Conservation (phyloP, 768 basidiomycete species). For the Termitomyces sp. region DNA sequence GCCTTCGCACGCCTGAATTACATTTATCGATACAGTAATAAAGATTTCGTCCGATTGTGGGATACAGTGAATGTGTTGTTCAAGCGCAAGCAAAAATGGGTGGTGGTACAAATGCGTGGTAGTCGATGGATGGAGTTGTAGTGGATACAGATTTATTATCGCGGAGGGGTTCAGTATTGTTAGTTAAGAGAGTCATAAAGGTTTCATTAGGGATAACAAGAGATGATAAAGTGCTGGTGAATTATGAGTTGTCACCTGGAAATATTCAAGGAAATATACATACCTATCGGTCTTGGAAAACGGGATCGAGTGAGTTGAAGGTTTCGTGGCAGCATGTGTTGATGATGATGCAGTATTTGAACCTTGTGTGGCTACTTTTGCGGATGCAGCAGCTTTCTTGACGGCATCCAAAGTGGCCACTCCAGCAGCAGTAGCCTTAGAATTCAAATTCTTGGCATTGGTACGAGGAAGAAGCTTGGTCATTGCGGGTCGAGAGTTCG, state of each 20-base stretch:
- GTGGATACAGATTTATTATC: slow-evolving; percentile 31
- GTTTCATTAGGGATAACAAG: slow-evolving; percentile 16
- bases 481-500: slow-evolving; percentile 10
- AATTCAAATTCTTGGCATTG: slow-evolving; percentile 36
- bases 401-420: slow-evolving; percentile 20
- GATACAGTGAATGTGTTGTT: slow-evolving; percentile 29
- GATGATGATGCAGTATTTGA: slow-evolving; percentile 14
- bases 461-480: slow-evolving; percentile 21
- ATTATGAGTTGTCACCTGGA: slow-evolving; percentile 64
- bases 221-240: slow-evolving; percentile 41
- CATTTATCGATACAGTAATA: background rate
- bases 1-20: slow-evolving; percentile 62
- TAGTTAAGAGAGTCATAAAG: slow-evolving; percentile 6
- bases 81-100: slow-evolving; percentile 66
- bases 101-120: slow-evolving; percentile 58
- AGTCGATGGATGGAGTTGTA: slow-evolving; percentile 33
- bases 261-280: slow-evolving; percentile 28
- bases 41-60: background rate
- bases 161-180: slow-evolving; percentile 5
- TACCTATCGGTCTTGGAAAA: slow-evolving; percentile 66
- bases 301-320: slow-evolving; percentile 19
- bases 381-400: slow-evolving; percentile 31
- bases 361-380: slow-evolving; percentile 17
- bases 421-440: slow-evolving; percentile 33
- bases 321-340: slow-evolving; percentile 16